Percentiles rank a stretch among this genome's conserved stretches.
Conservation (phyloP, 352 stramenopile species). For the Peronospora farinosa region DNA sequence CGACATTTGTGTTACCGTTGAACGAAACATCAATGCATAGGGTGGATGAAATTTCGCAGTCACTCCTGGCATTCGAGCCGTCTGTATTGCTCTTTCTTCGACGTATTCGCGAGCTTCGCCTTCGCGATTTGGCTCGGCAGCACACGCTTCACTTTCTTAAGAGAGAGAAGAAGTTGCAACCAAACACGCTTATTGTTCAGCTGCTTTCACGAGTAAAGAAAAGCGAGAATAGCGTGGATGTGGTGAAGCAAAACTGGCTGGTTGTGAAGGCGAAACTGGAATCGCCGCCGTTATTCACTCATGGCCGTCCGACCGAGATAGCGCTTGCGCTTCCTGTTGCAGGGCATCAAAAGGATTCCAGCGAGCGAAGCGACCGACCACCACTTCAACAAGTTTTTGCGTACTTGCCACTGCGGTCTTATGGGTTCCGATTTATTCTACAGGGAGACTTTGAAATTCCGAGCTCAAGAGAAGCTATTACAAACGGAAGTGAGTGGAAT, state of each 20-base stretch:
- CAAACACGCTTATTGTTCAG: conserved; percentile 29
- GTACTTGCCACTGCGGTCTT: conserved; percentile 73
- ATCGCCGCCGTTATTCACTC: conserved; percentile 19
- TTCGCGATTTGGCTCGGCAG: conserved; percentile 38
- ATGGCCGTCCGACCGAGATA: conserved; percentile 40
- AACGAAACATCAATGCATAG: conserved; percentile 41
- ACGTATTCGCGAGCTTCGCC: conserved; percentile 55
- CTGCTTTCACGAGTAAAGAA: conserved; percentile 33
- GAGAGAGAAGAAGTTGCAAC: conserved; percentile 27
- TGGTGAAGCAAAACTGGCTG: conserved; percentile 52
- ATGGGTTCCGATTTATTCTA: conserved; percentile 81
- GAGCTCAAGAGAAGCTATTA: conserved; percentile 79
- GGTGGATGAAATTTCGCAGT: conserved; percentile 50
- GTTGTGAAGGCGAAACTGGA: conserved; percentile 43
- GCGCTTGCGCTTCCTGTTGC: conserved; percentile 46
- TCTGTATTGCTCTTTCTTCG: conserved; percentile 77
- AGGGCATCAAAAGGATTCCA: conserved; percentile 2
- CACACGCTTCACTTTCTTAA: conserved; percentile 42
- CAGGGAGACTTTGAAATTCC: conserved; percentile 84
- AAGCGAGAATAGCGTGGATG: conserved; percentile 2
- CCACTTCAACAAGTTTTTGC: conserved; percentile 77
- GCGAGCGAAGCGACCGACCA: conserved; percentile 21
- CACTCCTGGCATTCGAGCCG: conserved; percentile 62
- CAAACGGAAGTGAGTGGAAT: conserved; percentile 83
- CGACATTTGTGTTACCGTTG: conserved; percentile 73